Percentiles rank a stretch among this genome's conserved stretches.
phyloP scores from a whole-genome alignment of 2,329 filamentous ascomycete species.

The Monilinia vaccinii-corymbosi region DNA sequence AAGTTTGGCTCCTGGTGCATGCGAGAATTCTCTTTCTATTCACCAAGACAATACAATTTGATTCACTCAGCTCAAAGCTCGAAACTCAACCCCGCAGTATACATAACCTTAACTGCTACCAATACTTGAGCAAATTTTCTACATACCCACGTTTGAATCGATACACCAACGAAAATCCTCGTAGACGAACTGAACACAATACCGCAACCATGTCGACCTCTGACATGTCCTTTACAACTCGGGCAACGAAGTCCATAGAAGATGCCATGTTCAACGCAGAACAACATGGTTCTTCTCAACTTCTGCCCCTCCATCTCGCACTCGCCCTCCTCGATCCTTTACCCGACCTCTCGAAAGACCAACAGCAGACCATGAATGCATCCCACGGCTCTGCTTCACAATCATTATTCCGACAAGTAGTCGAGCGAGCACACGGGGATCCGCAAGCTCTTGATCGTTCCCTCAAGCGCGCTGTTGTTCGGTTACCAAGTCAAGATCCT shows the following conservation, averaged over 20 bases:
- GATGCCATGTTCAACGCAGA: constrained; percentile 82
- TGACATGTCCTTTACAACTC: constrained; percentile 87
- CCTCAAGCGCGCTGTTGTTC: constrained; percentile 85
- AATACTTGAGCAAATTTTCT: neutral
- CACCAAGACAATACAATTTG: neutral
- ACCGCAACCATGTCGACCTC: constrained; percentile 50
- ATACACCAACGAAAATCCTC: neutral
- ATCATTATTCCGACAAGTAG: constrained; percentile 88
- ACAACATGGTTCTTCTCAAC: constrained; percentile 84
- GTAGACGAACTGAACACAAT: constrained; percentile 17
- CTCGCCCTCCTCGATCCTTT: constrained; percentile 71
- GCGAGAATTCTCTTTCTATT: neutral
- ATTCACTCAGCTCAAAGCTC: neutral
- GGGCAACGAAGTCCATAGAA: constrained; percentile 79
- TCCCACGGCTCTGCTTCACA: constrained; percentile 50
- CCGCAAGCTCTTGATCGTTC: constrained; percentile 79
- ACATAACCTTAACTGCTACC: neutral
- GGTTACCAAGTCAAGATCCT: constrained; percentile 87
- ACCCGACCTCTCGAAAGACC: constrained; percentile 69
- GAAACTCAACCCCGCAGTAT: neutral
- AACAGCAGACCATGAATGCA: constrained; percentile 57
- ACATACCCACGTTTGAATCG: neutral
- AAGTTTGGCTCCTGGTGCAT: neutral
- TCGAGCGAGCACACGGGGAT: constrained; percentile 90
- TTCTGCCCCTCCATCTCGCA: constrained; percentile 83